Evolutionary conservation across 441 rosid species (phyloP), one percentile per base, ranked within the genome.

Genomic region (Populus hybrid): DNA sequence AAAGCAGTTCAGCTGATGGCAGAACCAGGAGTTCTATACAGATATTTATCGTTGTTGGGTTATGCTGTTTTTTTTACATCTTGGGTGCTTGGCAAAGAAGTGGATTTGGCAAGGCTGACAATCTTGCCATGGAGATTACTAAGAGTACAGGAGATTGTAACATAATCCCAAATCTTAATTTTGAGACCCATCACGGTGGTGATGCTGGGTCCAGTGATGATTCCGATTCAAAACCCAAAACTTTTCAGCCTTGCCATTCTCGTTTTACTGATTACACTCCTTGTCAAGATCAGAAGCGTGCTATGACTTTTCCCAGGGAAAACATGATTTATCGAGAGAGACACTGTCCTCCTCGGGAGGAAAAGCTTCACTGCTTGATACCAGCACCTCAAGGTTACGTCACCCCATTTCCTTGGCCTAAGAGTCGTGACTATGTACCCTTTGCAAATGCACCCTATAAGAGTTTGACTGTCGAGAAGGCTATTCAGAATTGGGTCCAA

Each of bases 401-500:
- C 1, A 94, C 98, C 11, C 99, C 99, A 7, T 96, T 96, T 79
- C 87, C 95, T 26, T 96, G 99, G 99, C 99, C 99, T 6, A 96
- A 94, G 88, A 94, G 98, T 79, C 90, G 99, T 61, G 98, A 96
- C 28, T 96, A 91, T 46, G 99, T 94, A 11, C 99, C 97, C 36
- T 96, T 84, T 84, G 99, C 97, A 20, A 96, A 96, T 92, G 99
- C 98, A 0, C 99, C 99, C 1, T 92, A 94, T 67, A 96, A 96
- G 84, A 92, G 95, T 78, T 89, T 96, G 89, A 96, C 99, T 0
- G 98, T 96, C 76, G 98, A 96, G 89, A 96, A 96, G 84, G 98
- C 99, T 73, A 91, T 94, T 78, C 99, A 96, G 89, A 96, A 96
- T 70, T 96, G 99, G 99, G 88, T 96, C 81, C 98, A 96, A 77